phyloP scores from a whole-genome alignment of 169 alveolate species.

The Perkinsus chesapeaki region DNA sequence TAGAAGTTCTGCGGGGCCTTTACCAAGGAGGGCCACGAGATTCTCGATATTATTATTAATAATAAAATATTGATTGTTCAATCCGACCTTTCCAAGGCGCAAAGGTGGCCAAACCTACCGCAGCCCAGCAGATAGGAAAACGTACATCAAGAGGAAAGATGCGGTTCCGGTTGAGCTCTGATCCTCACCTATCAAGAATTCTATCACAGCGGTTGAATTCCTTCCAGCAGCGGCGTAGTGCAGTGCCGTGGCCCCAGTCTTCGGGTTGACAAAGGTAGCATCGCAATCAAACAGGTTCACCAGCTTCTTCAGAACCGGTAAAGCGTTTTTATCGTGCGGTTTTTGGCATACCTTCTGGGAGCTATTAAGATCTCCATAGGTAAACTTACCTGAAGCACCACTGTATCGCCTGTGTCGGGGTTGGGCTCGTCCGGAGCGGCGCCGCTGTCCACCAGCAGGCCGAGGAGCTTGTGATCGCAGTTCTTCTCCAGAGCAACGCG shows the following conservation, averaged over 20 bases:
- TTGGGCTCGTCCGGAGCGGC: background rate
- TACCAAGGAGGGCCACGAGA: too few species aligned
- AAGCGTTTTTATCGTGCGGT: background rate
- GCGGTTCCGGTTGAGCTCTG: too few species aligned
- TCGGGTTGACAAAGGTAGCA: background rate
- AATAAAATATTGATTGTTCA: too few species aligned
- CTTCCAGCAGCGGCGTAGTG: background rate
- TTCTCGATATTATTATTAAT: too few species aligned
- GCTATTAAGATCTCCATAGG: background rate
- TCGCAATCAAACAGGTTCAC: background rate
- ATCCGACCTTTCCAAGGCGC: too few species aligned
- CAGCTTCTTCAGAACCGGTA: background rate
- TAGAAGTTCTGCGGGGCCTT: too few species aligned
- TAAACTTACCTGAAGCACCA: background rate
- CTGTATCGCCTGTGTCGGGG: background rate
- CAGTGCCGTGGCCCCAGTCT: background rate
- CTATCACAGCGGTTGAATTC: background rate
- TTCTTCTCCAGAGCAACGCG: background rate
- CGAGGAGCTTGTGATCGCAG: background rate
- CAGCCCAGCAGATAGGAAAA: too few species aligned
- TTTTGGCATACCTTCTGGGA: background rate
- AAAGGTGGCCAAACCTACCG: too few species aligned
- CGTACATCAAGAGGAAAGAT: too few species aligned
- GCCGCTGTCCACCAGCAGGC: background rate
- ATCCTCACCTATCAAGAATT: background rate